Conservation (phyloP, 345 rosid genomes). For the Hypericum androsaemum region DNA sequence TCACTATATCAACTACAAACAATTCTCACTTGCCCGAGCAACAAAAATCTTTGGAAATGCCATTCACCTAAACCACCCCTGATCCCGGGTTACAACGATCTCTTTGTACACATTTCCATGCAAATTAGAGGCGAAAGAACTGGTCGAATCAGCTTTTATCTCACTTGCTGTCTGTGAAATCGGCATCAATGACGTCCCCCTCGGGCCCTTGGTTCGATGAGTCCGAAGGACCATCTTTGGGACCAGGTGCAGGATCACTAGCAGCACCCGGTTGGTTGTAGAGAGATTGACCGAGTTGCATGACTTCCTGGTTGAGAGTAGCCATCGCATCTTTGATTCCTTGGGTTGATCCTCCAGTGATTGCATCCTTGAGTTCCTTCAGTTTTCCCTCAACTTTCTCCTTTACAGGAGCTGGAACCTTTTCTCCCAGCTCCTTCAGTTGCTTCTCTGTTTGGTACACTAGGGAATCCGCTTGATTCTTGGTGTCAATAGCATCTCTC, state of each 20-base stretch:
- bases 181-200: slow-evolving; percentile 91
- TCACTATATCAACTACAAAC: no score
- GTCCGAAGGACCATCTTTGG: slow-evolving; percentile 44
- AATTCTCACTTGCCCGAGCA: no score
- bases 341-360: slow-evolving; percentile 64
- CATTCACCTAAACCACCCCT: no score
- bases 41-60: no score
- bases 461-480: slow-evolving; percentile 90
- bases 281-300: slow-evolving; percentile 86
- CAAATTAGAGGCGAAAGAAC: no score
- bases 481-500: slow-evolving; percentile 94
- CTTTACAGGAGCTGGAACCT: slow-evolving; percentile 75
- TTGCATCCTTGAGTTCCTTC: slow-evolving; percentile 69
- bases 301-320: slow-evolving; percentile 83
- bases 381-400: slow-evolving; percentile 86
- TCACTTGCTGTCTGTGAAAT: slow-evolving; percentile 86
- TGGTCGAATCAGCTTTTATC: background rate
- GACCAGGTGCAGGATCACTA: slow-evolving; percentile 43
- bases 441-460: slow-evolving; percentile 96
- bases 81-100: no score
- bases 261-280: slow-evolving; percentile 82
- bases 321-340: slow-evolving; percentile 73
- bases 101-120: no score
- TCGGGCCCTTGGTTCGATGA: slow-evolving; percentile 53
- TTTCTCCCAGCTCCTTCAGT: slow-evolving; percentile 82